Evolutionary conservation across 805 yeast species (phyloP).

Genomic region (Lipomyces mesembrius): DNA sequence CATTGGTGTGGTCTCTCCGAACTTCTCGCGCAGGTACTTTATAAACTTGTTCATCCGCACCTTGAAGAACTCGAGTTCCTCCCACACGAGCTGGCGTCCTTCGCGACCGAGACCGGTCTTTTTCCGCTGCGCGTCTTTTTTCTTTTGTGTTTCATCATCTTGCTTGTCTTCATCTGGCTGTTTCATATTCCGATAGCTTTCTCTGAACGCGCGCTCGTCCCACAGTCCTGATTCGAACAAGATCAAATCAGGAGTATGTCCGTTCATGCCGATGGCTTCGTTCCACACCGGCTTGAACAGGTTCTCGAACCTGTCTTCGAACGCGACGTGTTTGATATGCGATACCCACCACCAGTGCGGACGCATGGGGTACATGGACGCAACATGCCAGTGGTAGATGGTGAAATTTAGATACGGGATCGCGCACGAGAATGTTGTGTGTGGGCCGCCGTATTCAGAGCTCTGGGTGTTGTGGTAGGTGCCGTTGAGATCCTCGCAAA

Average conservation of each 20-base stretch:
- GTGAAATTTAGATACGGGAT: slow-evolving; percentile 28
- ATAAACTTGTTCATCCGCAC: slow-evolving; percentile 28
- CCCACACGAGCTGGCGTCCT: slow-evolving; percentile 35
- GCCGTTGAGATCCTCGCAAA: slow-evolving; percentile 23
- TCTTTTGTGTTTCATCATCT: slow-evolving; percentile 8
- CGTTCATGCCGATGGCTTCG: slow-evolving; percentile 27
- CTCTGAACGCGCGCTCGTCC: slow-evolving; percentile 36
- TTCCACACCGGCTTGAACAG: slow-evolving; percentile 22
- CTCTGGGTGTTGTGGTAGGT: neutral
- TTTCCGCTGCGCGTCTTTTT: slow-evolving; percentile 6
- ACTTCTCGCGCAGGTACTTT: slow-evolving; percentile 11
- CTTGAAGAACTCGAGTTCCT: slow-evolving; percentile 31
- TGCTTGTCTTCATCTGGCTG: slow-evolving; percentile 22
- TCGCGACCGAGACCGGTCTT: slow-evolving; percentile 23
- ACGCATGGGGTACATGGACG: slow-evolving; percentile 30
- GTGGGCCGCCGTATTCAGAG: slow-evolving; percentile 27
- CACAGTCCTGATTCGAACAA: slow-evolving; percentile 33
- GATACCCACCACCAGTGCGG: slow-evolving; percentile 36
- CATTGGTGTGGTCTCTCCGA: slow-evolving; percentile 25
- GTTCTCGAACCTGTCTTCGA: slow-evolving; percentile 31
- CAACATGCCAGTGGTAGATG: slow-evolving; percentile 34
- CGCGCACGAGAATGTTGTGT: slow-evolving; percentile 30
- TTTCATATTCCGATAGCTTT: slow-evolving; percentile 14
- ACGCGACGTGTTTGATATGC: slow-evolving; percentile 29
- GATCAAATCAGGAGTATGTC: slow-evolving; percentile 28